phyloP scores from a whole-genome alignment of 257 asterid genomes.

The Oldenlandia corymbosa region DNA sequence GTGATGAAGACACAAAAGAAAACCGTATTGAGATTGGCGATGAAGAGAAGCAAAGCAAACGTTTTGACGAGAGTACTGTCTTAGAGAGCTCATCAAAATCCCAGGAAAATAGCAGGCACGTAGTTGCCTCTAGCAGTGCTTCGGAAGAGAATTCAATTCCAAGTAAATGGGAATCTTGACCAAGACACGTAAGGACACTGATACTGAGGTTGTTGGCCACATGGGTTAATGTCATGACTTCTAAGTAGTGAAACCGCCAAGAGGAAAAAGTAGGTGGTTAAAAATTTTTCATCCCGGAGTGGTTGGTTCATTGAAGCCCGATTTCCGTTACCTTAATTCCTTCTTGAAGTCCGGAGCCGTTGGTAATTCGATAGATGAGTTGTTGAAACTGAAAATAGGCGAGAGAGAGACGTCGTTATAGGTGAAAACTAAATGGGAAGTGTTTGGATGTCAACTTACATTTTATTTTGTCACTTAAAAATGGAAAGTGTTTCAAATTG shows the following conservation, averaged over 20 bases:
- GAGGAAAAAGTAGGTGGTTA: background rate
- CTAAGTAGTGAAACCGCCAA: background rate
- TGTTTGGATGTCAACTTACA: too few species aligned
- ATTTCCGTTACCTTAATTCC: background rate
- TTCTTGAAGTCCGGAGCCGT: background rate
- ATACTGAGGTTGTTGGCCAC: background rate
- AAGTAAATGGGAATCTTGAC: conserved; percentile 4
- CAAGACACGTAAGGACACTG: conserved; percentile 9
- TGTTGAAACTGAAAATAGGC: too few species aligned
- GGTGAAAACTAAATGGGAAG: too few species aligned
- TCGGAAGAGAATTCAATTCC: conserved; percentile 5
- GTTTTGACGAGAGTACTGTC: conserved; percentile 45
- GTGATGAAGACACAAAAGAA: conserved; percentile 38
- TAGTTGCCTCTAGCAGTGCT: conserved; percentile 31
- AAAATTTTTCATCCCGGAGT: background rate
- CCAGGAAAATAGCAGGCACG: conserved; percentile 18
- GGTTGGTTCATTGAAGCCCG: background rate
- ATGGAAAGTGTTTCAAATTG: too few species aligned
- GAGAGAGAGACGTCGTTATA: too few species aligned
- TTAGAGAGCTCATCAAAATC: conserved; percentile 23
- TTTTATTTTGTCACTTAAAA: too few species aligned
- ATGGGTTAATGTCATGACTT: background rate
- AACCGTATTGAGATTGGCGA: conserved; percentile 40
- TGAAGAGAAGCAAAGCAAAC: conserved; percentile 50
- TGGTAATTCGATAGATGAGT: background rate